Evolutionary conservation across 805 yeast species (phyloP).

Genomic region (Cyberlindnera saturnus): DNA sequence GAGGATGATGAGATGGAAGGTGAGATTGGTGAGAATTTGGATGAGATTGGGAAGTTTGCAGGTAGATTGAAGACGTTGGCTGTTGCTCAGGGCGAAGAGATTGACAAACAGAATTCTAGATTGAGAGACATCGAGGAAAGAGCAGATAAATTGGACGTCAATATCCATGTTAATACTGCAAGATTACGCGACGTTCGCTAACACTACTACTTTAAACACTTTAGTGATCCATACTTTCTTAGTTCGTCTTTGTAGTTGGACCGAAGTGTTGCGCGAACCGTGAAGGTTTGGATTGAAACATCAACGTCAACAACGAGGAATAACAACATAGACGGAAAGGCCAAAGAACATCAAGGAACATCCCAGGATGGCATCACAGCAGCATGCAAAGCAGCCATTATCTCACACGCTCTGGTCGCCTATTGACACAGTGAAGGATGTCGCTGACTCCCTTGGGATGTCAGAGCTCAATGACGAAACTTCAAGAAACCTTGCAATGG

Average conservation of each 20-base stretch:
- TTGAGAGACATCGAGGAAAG: conserved; percentile 73
- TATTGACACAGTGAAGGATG: conserved; percentile 92
- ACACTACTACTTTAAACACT: neutral
- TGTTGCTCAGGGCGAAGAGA: conserved; percentile 64
- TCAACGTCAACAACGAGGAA: neutral
- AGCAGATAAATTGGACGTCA: conserved; percentile 79
- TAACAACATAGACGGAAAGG: neutral
- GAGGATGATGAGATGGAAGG: conserved; percentile 92
- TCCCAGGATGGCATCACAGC: conserved; percentile 4
- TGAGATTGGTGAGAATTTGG: conserved; percentile 78
- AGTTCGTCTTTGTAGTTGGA: too few species aligned
- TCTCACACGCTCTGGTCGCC: conserved; percentile 98
- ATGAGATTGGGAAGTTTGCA: conserved; percentile 65
- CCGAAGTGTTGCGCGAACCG: too few species aligned
- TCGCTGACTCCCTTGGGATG: conserved; percentile 87
- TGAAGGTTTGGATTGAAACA: too few species aligned
- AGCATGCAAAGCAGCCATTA: conserved; percentile 36
- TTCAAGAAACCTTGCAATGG: conserved; percentile 94
- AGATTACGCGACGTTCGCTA: conserved; percentile 41
- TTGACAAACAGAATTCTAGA: conserved; percentile 71
- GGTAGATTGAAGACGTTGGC: conserved; percentile 71
- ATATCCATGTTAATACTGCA: conserved; percentile 71
- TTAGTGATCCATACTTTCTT: too few species aligned
- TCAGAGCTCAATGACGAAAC: conserved; percentile 80
- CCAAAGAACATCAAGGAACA: neutral